These are phyloP conservation scores for Ophiobolus disseminans DNA, from an alignment of 2,329 filamentous ascomycete species.

Conservation along the genomic window DNA sequence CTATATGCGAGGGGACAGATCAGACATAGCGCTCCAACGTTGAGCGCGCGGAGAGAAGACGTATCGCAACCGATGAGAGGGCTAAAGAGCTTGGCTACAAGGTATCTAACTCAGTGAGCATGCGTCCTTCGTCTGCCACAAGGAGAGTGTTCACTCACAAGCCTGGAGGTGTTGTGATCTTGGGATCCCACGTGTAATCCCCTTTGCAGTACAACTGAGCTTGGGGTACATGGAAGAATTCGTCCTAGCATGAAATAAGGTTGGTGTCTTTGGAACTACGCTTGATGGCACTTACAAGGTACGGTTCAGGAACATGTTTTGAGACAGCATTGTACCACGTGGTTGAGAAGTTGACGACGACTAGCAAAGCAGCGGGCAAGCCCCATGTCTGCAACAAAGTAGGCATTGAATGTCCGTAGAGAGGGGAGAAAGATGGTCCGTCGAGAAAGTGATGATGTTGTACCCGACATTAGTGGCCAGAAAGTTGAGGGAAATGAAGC, in stretches of 20 bases:
- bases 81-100: constrained; percentile 49
- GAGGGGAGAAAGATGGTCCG: constrained; percentile 4
- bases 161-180: constrained; percentile 95
- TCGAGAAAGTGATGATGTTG: constrained; percentile 9
- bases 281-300: constrained; percentile 57
- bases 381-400: constrained; percentile 31
- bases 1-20: constrained; percentile 40
- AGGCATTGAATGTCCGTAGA: constrained; percentile 21
- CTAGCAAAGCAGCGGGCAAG: constrained; percentile 27
- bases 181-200: constrained; percentile 83
- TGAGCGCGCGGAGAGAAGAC: constrained; percentile 47
- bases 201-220: constrained; percentile 84
- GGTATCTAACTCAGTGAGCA: constrained; percentile 46
- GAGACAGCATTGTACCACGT: constrained; percentile 52
- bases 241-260: constrained; percentile 64
- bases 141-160: constrained; percentile 56
- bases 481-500: constrained; percentile 17
- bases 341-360: constrained; percentile 26
- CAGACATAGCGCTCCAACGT: constrained; percentile 47
- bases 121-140: constrained; percentile 27
- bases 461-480: constrained; percentile 14
- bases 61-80: constrained; percentile 52
- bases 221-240: constrained; percentile 89
- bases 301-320: constrained; percentile 61
- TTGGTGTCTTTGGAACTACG: neutral